Evolutionary conservation across 495 filamentous ascomycete genomes (phyloP).

Genomic region (Neurospora tetrasperma): DNA sequence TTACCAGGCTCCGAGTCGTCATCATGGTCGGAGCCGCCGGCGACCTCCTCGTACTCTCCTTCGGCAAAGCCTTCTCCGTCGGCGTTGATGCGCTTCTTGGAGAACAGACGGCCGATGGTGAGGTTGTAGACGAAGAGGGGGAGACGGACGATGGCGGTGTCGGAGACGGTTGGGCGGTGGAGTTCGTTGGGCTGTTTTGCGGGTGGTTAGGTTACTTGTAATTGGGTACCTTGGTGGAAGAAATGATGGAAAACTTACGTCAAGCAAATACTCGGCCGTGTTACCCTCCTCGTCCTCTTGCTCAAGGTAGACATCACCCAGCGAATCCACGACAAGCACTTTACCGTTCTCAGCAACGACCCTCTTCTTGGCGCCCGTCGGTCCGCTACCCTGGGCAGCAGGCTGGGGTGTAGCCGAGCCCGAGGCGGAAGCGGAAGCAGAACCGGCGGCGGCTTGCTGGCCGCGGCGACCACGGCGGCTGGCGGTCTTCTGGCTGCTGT

Average conservation of each 20-base stretch:
- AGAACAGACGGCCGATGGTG: conserved; percentile 44
- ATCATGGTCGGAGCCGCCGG: conserved; percentile 21
- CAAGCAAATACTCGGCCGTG: conserved; percentile 70
- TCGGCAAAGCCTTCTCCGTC: conserved; percentile 19
- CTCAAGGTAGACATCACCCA: conserved; percentile 86
- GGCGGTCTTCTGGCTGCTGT: conserved; percentile 20
- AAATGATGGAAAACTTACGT: conserved; percentile 42
- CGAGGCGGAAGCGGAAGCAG: conserved; percentile 10
- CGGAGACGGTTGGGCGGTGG: conserved; percentile 49
- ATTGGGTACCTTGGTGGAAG: not conserved
- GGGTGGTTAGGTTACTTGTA: not conserved
- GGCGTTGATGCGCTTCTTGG: conserved; percentile 22
- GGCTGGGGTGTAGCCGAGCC: conserved; percentile 24
- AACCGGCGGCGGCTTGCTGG: not conserved
- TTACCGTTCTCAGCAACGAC: conserved; percentile 94
- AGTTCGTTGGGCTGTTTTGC: conserved; percentile 49
- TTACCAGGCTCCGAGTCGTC: conserved; percentile 28
- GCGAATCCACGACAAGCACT: conserved; percentile 79
- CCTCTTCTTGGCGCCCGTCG: conserved; percentile 60
- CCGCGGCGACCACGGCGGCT: conserved; percentile 14
- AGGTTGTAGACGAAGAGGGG: conserved; percentile 55
- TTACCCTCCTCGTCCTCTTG: conserved; percentile 81
- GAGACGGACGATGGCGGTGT: conserved; percentile 61
- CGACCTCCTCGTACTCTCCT: conserved; percentile 26
- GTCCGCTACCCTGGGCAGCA: conserved; percentile 32